These are phyloP conservation scores for Cytospora leucostoma DNA, from an alignment of 2,329 filamentous ascomycete genomes.

Conservation along the genomic window DNA sequence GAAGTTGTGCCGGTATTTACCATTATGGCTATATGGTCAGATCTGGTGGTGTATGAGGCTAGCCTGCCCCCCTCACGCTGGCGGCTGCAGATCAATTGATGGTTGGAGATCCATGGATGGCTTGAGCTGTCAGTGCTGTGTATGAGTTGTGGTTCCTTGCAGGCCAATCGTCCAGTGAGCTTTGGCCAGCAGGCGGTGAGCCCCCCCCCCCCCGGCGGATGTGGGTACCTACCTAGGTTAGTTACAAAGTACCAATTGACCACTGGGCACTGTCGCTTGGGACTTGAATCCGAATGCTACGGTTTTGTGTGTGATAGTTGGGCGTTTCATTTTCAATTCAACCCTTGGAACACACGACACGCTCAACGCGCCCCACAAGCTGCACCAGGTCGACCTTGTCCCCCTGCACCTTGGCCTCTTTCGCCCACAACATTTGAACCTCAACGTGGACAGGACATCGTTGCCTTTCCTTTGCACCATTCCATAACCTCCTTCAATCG, in stretches of 20 bases:
- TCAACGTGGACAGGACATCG: background rate
- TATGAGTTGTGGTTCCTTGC: background rate
- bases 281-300: background rate
- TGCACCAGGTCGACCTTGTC: conserved; percentile 7
- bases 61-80: background rate
- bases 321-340: background rate
- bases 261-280: background rate
- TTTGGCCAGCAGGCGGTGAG: conserved; percentile 2
- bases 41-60: background rate
- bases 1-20: no score
- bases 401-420: conserved; percentile 3
- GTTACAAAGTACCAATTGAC: background rate
- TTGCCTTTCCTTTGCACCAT: background rate
- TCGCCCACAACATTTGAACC: conserved; percentile 15
- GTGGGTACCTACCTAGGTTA: no score
- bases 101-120: background rate
- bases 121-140: background rate
- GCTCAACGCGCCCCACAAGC: conserved; percentile 16
- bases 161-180: background rate
- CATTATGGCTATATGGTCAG: no score
- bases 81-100: background rate
- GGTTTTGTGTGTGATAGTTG: background rate
- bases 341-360: background rate
- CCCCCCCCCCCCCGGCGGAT: background rate
- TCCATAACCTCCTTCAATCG: conserved; percentile 1